Evolutionary conservation across 2,329 filamentous ascomycete species (phyloP).

Genomic region (Nemania bipapillata): DNA sequence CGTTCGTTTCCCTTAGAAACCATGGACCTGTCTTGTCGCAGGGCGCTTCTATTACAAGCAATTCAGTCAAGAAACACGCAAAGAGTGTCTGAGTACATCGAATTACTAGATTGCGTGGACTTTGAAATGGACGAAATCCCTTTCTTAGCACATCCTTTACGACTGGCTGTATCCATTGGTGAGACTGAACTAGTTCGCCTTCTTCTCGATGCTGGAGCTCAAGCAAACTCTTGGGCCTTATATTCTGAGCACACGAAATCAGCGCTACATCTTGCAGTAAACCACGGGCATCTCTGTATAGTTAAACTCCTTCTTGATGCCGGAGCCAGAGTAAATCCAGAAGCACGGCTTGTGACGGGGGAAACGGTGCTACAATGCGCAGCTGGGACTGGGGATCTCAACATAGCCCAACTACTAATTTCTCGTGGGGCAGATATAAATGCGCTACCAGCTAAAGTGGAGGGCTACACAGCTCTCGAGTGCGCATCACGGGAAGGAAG

Average conservation of each 20-base stretch:
- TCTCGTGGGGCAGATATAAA: conserved; percentile 24
- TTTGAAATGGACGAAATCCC: neutral
- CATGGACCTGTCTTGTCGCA: neutral
- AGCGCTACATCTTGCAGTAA: neutral
- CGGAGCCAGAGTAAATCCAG: neutral
- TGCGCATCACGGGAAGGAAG: conserved; percentile 22
- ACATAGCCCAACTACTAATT: conserved; percentile 7
- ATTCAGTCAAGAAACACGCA: neutral
- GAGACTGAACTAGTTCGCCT: neutral
- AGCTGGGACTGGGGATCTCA: neutral
- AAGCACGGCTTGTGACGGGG: fast-evolving
- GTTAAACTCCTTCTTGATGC: neutral
- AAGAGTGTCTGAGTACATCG: neutral
- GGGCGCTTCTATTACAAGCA: neutral
- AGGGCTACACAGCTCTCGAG: conserved; percentile 27
- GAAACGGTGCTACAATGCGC: conserved; percentile 1
- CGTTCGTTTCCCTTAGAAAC: neutral
- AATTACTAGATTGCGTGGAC: neutral
- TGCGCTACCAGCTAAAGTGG: neutral
- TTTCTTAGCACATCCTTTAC: neutral
- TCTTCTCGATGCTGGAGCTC: conserved; percentile 12
- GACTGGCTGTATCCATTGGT: neutral
- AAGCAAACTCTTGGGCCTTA: neutral
- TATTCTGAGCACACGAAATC: too few species aligned
- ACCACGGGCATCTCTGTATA: neutral